Percentiles rank a stretch among this genome's conserved stretches.
Evolutionary conservation across 345 rosid genomes (phyloP).

Genomic region (Aquilaria malaccensis): DNA sequence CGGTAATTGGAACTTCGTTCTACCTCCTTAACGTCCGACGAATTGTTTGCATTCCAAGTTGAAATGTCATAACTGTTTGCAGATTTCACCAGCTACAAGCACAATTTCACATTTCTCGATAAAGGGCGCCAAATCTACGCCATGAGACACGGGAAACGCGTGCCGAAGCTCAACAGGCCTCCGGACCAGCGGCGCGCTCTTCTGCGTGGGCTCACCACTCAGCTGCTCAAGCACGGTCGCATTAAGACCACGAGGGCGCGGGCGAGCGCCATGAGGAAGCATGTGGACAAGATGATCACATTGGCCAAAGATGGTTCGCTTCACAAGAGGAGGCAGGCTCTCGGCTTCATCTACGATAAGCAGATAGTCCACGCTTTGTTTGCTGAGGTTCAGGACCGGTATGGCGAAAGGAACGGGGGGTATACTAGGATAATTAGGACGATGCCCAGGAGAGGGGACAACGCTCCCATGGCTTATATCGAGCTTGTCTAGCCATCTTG

Average conservation of each 20-base stretch:
- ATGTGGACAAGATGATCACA: slow-evolving; percentile 88
- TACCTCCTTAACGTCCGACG: not conserved
- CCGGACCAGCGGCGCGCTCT: slow-evolving; percentile 87
- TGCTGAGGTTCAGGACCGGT: slow-evolving; percentile 76
- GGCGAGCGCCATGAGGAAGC: slow-evolving; percentile 86
- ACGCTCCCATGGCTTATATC: slow-evolving; percentile 96
- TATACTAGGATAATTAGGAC: slow-evolving; percentile 91
- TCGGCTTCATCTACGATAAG: slow-evolving; percentile 84
- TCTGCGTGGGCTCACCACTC: slow-evolving; percentile 84
- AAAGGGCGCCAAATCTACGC: slow-evolving; percentile 62
- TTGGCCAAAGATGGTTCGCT: slow-evolving; percentile 84
- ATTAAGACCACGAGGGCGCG: slow-evolving; percentile 87
- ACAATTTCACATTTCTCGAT: slow-evolving; percentile 34
- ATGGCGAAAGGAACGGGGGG: slow-evolving; percentile 90
- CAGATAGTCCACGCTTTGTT: slow-evolving; percentile 89
- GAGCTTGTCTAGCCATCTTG: slow-evolving; percentile 59
- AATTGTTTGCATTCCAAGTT: not conserved
- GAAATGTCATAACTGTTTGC: slow-evolving; percentile 6
- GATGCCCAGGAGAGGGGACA: slow-evolving; percentile 91
- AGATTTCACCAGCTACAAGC: slow-evolving; percentile 42
- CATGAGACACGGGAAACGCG: slow-evolving; percentile 81
- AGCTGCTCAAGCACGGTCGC: slow-evolving; percentile 83
- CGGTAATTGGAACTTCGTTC: slow-evolving; percentile 24
- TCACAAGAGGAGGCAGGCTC: slow-evolving; percentile 86
- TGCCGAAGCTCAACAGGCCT: slow-evolving; percentile 89